phyloP scores from a whole-genome alignment of 495 filamentous ascomycete species.

The Hypoxylon lienhwacheense region DNA sequence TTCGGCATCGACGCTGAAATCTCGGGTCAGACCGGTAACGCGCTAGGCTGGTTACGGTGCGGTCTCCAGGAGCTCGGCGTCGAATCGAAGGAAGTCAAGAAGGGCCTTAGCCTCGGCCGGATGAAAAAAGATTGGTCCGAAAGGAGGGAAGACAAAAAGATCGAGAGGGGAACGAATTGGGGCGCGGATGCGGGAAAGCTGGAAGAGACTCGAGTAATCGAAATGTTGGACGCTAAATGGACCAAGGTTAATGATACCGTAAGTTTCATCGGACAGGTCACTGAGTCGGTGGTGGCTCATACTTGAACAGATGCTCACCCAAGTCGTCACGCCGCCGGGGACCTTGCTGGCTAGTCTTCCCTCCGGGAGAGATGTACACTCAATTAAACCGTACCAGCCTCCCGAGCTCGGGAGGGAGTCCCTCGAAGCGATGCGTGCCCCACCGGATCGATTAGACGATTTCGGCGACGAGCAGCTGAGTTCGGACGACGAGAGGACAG shows the following conservation, averaged over 20 bases:
- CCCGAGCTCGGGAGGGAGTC: constrained; percentile 59
- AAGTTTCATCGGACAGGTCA: constrained; percentile 38
- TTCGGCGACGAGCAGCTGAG: constrained; percentile 42
- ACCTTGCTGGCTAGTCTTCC: constrained; percentile 76
- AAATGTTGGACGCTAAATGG: constrained; percentile 90
- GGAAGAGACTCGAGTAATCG: constrained; percentile 83
- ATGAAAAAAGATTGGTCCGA: constrained; percentile 73
- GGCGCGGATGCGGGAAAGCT: constrained; percentile 79
- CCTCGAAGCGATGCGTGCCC: constrained; percentile 55
- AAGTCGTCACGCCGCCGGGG: constrained; percentile 69
- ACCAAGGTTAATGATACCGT: constrained; percentile 90
- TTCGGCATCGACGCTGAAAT: constrained; percentile 88
- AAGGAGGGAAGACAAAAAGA: constrained; percentile 65
- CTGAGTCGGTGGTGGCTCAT: constrained; percentile 2
- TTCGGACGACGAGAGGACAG: constrained; percentile 48
- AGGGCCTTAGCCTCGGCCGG: constrained; percentile 60
- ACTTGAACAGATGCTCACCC: constrained; percentile 70
- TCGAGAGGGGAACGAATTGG: constrained; percentile 71
- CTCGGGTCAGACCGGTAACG: constrained; percentile 75
- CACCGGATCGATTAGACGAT: constrained; percentile 56
- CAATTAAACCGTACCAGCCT: constrained; percentile 60
- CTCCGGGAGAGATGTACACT: constrained; percentile 83
- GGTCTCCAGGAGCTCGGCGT: constrained; percentile 72
- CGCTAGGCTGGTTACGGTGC: constrained; percentile 78
- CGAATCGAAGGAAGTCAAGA: constrained; percentile 46